Evolutionary conservation across 495 filamentous ascomycete species (phyloP), one percentile per base, ranked within the genome.

Genomic region (Astrothelium macrocarpum): DNA sequence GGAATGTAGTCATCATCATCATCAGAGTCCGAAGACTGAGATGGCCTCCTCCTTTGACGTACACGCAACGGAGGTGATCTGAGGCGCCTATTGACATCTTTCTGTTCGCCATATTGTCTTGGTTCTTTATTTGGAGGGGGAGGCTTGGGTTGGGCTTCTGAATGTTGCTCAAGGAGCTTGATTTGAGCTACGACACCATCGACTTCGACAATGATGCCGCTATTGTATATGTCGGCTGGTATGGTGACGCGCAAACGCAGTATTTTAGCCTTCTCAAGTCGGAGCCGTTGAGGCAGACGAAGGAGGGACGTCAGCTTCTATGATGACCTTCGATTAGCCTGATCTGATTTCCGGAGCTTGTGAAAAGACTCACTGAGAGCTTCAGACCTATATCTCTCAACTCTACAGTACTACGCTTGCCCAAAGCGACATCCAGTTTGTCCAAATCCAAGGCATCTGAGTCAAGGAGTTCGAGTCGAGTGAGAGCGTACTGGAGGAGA

Each of bases 201-300:
- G 14, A 88, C 79, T 71, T 96, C 89, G 62, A 87, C 85, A 12
- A 82, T 76, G 66, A 96, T 92, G 16, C 88, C 83, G 64, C 84
- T 92, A 59, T 80, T 85, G 73, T 89, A 89, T 53, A 95, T 82
- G 71, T 95, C 89, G 68, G 90, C 83, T 7, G 90, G 90, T 58
- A 97, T 77, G 1, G 86, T 93, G 43, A 95, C 77, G 59, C 87
- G 84, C 2, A 97, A 81, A 36, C 84, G 75, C 18, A 85, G 75
- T 39, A 93, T 80, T 45, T 82, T 82, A 49, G 90, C 91, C 71
- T 84, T 85, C 63, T 81, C 78, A 9, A 95, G 78, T 61, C 85
- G 79, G 71, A 90, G 81, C 25, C 79, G 82, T 1, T 81, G 71
- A 12, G 90, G 90, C 32, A 97, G 81, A 70, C 85, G 81, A 1